Evolutionary conservation across 2,329 filamentous ascomycete genomes (phyloP), one percentile per base, ranked within the genome.

Genomic region (Lachnellula occidentalis): DNA sequence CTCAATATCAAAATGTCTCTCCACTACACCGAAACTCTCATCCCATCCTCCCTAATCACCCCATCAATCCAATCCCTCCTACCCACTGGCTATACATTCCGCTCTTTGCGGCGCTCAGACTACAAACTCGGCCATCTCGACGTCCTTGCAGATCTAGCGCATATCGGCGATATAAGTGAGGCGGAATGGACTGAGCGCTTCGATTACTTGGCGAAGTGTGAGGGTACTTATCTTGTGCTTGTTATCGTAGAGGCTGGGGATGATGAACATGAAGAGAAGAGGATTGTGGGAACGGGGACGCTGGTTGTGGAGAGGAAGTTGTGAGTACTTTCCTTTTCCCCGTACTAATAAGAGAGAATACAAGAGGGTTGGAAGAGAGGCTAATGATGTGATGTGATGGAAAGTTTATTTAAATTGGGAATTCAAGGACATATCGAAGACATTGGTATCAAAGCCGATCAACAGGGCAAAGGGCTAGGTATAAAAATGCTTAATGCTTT

Each of bases 391-490:
- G 27, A 31, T 31, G 2, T 11, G 9, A 65, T 58, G 39, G 34
- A 34, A 22, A 62, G 85, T 71, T 92, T 94, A 64, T 89, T 92
- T 71, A 83, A 82, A 64, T 80, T 94, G 45, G 89, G 89, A 49
- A 76, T 86, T 21, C 92, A 96, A 24, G 94, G 92, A 12, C 94
- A 97, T 73, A 96, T 97, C 72, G 94, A 97, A 73, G 94, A 99
- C 70, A 96, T 99, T 70, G 92, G 92, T 17, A 92, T 99, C 37
- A 85, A 89, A 61, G 91, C 92, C 74, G 89, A 95, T 66, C 91
- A 97, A 75, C 94, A 97, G 74, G 94, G 94, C 64, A 96, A 97
- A 82, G 96, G 96, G 76, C 79, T 97, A 43, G 94, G 94, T 4
- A 76, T 96, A 68, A 82, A 90, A 63, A 87, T 97, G 63, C 97